Evolutionary conservation across 2,329 filamentous ascomycete species (phyloP).

Genomic region (Domatiomyces globalis): DNA sequence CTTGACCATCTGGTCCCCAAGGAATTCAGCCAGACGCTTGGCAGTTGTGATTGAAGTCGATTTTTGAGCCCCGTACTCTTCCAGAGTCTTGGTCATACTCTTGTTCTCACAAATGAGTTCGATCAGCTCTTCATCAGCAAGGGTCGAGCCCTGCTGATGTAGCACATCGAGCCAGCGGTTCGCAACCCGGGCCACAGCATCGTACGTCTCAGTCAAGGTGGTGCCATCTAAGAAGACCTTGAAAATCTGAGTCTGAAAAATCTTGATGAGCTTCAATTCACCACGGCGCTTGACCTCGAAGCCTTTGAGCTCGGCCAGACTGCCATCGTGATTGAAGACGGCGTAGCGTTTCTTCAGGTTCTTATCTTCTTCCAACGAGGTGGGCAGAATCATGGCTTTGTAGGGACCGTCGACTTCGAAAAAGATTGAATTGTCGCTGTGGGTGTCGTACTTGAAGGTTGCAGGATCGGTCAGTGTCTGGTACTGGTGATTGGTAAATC

Average conservation of each 20-base stretch:
- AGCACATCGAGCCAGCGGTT: constrained; percentile 96
- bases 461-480: constrained; percentile 69
- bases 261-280: constrained; percentile 98
- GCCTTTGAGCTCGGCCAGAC: constrained; percentile 85
- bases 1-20: constrained; percentile 98
- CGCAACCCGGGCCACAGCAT: constrained; percentile 80
- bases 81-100: constrained; percentile 91
- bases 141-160: constrained; percentile 69
- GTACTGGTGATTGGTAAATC: constrained; percentile 96
- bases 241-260: constrained; percentile 98
- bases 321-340: constrained; percentile 96
- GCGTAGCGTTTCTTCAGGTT: constrained; percentile 99
- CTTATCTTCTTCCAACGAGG: constrained; percentile 97
- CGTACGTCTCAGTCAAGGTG: constrained; percentile 79
- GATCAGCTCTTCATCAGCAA: constrained; percentile 93
- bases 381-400: constrained; percentile 91
- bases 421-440: constrained; percentile 98
- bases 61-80: constrained; percentile 91
- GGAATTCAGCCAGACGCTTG: constrained; percentile 82
- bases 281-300: constrained; percentile 96
- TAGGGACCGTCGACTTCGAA: constrained; percentile 98
- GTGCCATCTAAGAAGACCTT: constrained; percentile 94
- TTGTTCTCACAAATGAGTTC: constrained; percentile 99
- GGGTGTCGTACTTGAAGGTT: constrained; percentile 82
- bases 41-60: constrained; percentile 99